These are phyloP conservation scores for Verticillium isaacii DNA, from an alignment of 2,329 filamentous ascomycete species.

Conservation along the genomic window DNA sequence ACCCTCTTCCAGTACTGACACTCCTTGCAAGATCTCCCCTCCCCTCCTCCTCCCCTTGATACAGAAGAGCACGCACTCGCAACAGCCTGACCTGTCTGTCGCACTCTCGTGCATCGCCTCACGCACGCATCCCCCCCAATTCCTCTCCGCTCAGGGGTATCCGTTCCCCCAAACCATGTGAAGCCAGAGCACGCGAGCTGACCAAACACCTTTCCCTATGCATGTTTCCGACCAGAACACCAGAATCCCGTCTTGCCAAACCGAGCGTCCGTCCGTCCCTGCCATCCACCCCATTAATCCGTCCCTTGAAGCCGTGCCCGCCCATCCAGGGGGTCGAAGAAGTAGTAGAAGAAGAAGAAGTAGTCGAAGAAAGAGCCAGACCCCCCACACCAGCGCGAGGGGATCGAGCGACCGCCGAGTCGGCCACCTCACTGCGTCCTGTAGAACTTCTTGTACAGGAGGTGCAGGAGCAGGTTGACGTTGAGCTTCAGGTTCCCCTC, in stretches of 20 bases:
- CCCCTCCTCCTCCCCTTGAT: background rate
- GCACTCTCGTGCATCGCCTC: background rate
- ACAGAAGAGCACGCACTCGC: background rate
- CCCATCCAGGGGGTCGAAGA: background rate
- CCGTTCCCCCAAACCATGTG: background rate
- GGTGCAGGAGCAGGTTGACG: slow-evolving; percentile 92
- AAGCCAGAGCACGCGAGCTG: background rate
- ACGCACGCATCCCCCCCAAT: background rate
- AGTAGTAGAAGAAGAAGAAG: background rate
- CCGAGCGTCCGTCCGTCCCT: background rate
- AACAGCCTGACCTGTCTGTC: too few relatives aligned
- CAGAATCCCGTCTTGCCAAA: background rate
- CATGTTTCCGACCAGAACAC: background rate
- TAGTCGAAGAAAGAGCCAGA: background rate
- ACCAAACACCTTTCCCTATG: background rate
- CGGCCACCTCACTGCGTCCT: slow-evolving; percentile 52
- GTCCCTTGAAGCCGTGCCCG: background rate
- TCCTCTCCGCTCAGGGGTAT: background rate
- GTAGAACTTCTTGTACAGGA: slow-evolving; percentile 99
- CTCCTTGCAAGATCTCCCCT: background rate
- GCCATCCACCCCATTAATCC: background rate
- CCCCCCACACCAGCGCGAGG: background rate
- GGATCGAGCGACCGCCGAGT: background rate
- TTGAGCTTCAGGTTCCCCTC: slow-evolving; percentile 82
- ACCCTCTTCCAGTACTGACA: background rate